Evolutionary conservation across 768 basidiomycete genomes (phyloP), one percentile per base, ranked within the genome.

Genomic region (Kwoniella heveanensis): DNA sequence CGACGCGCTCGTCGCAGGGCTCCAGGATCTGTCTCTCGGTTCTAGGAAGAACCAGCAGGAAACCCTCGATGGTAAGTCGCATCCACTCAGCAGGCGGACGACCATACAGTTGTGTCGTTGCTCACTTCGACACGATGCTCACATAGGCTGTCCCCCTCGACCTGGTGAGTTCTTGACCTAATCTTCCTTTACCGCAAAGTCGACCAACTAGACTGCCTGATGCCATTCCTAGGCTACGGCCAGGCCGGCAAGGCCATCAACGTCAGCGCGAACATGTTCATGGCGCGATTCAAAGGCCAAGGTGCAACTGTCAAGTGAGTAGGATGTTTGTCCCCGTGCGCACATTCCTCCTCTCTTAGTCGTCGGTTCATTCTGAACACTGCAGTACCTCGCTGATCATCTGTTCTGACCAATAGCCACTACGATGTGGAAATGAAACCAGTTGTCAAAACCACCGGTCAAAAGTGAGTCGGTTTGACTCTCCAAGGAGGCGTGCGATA

Each of bases 401-500:
- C n/a, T 10, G 39, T 44, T 8, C 15, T 8, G 10, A 9, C 39
- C 22, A 52, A 22, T 39, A 74, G 75, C 62, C 76, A 78, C 56
- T 79, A 79, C 62, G 78, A 79, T 49, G 67, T 78, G 29, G 78
- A 79, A 17, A 78, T 79, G 60, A 71, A 73, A 59, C 78, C 78
- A 3, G 72, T 78, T 51, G 75, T 78, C 57, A 77, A 77, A 65
- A 72, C 73, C n/a, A 62, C 72, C 27, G 67, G 69, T 57, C 74
- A 79, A 58, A 77, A 77, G 75, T 70, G 49, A 63, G 69, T 37
- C 19, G 59, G n/a, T 24, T 26, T 15, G 39, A 6, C 15, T 7
- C 6, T 19, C 19, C 25, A 10, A 4, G 48, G 10, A 22, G 22
- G 48, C 13, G 13, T 5, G 13, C 32, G 13, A 5, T 49, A 15